Conservation (phyloP, 1,284 basidiomycete species). For the Ganoderma boninense region DNA sequence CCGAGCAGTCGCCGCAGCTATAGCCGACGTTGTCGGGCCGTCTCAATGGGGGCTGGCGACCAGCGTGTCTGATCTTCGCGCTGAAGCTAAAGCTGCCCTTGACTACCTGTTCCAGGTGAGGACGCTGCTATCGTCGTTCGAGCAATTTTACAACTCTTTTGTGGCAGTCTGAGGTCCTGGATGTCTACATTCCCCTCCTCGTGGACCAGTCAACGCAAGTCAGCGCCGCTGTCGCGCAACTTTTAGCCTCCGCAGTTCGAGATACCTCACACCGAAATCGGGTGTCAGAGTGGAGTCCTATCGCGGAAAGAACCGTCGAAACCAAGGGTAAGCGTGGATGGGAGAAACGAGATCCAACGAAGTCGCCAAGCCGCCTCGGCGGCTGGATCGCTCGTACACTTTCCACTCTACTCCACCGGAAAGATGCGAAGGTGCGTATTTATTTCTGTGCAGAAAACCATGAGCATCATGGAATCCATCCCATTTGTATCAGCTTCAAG, state of each 20-base stretch:
- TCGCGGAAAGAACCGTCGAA: conserved; percentile 58
- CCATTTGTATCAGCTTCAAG: conserved; percentile 63
- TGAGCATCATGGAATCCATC: neutral
- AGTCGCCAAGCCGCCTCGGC: conserved; percentile 53
- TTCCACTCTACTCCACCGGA: conserved; percentile 53
- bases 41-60: conserved; percentile 68
- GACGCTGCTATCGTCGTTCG: no score
- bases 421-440: conserved; percentile 58
- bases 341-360: conserved; percentile 59
- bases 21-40: conserved; percentile 72
- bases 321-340: conserved; percentile 72
- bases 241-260: conserved; percentile 62
- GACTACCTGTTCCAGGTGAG: conserved; percentile 68
- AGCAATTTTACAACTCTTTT: neutral
- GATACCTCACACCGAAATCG: conserved; percentile 60
- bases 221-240: conserved; percentile 60
- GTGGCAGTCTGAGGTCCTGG: conserved; percentile 62
- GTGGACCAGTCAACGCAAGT: conserved; percentile 49
- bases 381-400: conserved; percentile 68
- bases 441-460: neutral
- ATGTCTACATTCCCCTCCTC: conserved; percentile 72
- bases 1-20: conserved; percentile 61
- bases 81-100: conserved; percentile 62
- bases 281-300: conserved; percentile 72
- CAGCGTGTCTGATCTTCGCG: conserved; percentile 52